Base-by-base conservation (phyloP, 140 eudicot species). In the Oenanthe javanica region DNA sequence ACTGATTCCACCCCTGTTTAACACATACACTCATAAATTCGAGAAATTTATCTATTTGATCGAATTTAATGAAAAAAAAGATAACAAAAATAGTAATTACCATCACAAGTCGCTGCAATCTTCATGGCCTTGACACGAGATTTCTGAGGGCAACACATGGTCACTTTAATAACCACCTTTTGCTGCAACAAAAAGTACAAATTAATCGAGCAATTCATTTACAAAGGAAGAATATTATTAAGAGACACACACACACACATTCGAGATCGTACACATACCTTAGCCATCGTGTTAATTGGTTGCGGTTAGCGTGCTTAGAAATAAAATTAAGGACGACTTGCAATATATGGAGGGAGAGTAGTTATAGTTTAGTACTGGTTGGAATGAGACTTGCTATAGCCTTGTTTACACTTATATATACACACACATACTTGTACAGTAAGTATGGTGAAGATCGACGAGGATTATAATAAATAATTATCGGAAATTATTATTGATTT, bases 71-170 rank as follows among this genome's bases (percentile, higher is more conserved):
- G 50, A 47, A 47, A 47, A 31, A 31, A 31, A 31, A 31, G 36
- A 31, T 31, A 31, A 31, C 36, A 31, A 31, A 31, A 31, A 31
- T 31, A 31, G 36, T 31, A 31, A 31, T 31, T 31, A 61, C 70
- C 70, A 9, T 61, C 15, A 9, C 5, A 8, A 23, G 70, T 61
- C n/a, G 70, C 70, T n/a, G 70, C 70, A 23, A 61, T 61, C 70
- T 61, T 61, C 70, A 61, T n/a, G 15, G 70, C 70, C 70, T 61
- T 61, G 70, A 61, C 70, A 9, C 70, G 70, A 23, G 70, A 9
- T 61, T 61, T 61, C 38, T 61, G 38, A 9, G 70, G 70, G 38
- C 70, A 61, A 61, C 70, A 61, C 70, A 61, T 61, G 38, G 70
- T 61, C 70, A 61, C 70, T 61, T 9, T 61, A 36, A 61, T 61